These are phyloP conservation scores for Maudiozyma serrabonitensis DNA, from an alignment of 805 yeast species.

Conservation along the genomic window DNA sequence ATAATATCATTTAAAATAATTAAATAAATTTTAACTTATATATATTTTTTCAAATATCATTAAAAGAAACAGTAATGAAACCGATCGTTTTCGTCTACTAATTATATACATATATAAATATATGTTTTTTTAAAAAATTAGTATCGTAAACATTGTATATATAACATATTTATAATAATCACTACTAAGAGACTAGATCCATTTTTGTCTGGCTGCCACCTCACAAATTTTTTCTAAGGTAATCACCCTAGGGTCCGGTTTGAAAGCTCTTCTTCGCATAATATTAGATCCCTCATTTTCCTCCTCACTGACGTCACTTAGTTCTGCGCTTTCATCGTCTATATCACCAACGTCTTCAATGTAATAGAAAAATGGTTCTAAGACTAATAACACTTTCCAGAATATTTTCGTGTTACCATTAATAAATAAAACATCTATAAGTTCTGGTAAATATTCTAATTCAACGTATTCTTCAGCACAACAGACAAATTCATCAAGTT, in stretches of 20 bases:
- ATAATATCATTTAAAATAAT: too few relatives aligned
- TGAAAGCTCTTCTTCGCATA: slow-evolving; percentile 9
- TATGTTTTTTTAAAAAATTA: too few relatives aligned
- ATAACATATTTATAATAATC: too few relatives aligned
- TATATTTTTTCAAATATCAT: too few relatives aligned
- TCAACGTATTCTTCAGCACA: slow-evolving; percentile 32
- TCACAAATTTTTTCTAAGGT: slow-evolving; percentile 30
- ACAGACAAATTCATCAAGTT: slow-evolving; percentile 29
- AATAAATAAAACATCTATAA: slow-evolving; percentile 24
- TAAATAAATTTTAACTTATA: too few relatives aligned
- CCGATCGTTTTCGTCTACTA: too few relatives aligned
- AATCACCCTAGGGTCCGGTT: slow-evolving; percentile 29
- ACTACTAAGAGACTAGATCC: slow-evolving; percentile 14
- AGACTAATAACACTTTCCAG: slow-evolving; percentile 29
- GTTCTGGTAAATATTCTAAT: slow-evolving; percentile 26
- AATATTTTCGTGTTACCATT: slow-evolving; percentile 24
- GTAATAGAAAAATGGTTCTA: slow-evolving; percentile 30
- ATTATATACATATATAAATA: too few relatives aligned
- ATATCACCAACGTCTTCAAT: slow-evolving; percentile 28
- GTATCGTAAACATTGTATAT: too few relatives aligned
- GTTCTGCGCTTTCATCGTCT: slow-evolving; percentile 10
- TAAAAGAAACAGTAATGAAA: too few relatives aligned
- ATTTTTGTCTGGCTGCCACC: slow-evolving; percentile 30
- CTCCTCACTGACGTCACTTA: slow-evolving; percentile 4
- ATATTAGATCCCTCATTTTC: not conserved